Conservation (phyloP, 441 rosid species). For the Gossypium lobatum region DNA sequence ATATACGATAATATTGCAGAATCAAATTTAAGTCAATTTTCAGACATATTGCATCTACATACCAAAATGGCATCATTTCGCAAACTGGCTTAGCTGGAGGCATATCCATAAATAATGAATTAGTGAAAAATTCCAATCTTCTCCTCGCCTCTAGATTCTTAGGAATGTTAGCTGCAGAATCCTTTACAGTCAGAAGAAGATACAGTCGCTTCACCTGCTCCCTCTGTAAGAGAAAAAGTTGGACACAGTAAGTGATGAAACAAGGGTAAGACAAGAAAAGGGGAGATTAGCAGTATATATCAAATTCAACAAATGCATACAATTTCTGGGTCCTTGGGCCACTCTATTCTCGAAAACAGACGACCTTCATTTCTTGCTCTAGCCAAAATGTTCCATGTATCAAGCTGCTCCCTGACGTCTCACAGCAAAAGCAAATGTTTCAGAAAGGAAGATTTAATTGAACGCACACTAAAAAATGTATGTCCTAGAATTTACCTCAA, state of each 20-base stretch:
- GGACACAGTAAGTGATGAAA: slow-evolving; percentile 19
- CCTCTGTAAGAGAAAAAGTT: slow-evolving; percentile 44
- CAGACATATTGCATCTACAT: slow-evolving; percentile 5
- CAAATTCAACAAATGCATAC: slow-evolving; percentile 34
- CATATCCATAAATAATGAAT: slow-evolving; percentile 97
- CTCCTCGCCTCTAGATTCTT: slow-evolving; percentile 98
- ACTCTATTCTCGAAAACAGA: slow-evolving; percentile 75
- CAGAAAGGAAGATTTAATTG: not conserved
- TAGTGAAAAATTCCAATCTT: slow-evolving; percentile 84
- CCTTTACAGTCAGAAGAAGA: slow-evolving; percentile 97
- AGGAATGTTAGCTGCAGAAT: slow-evolving; percentile 88
- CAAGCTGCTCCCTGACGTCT: slow-evolving; percentile 80
- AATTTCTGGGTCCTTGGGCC: slow-evolving; percentile 96
- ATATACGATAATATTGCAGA: slow-evolving; percentile 1
- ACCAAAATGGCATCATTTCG: slow-evolving; percentile 94
- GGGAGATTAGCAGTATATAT: not conserved
- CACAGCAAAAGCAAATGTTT: slow-evolving; percentile 15
- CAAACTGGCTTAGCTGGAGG: slow-evolving; percentile 85
- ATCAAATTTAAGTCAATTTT: not conserved
- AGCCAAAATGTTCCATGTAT: slow-evolving; percentile 91
- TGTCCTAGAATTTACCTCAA: slow-evolving; percentile 51
- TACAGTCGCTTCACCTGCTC: slow-evolving; percentile 95
- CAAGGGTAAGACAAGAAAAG: slow-evolving; percentile 19
- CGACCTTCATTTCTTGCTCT: slow-evolving; percentile 86
- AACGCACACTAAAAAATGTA: not conserved